Percentiles rank a stretch among this genome's conserved stretches.
Evolutionary conservation across 1,139 yeast species (phyloP).

Genomic region (Pichia sp.): DNA sequence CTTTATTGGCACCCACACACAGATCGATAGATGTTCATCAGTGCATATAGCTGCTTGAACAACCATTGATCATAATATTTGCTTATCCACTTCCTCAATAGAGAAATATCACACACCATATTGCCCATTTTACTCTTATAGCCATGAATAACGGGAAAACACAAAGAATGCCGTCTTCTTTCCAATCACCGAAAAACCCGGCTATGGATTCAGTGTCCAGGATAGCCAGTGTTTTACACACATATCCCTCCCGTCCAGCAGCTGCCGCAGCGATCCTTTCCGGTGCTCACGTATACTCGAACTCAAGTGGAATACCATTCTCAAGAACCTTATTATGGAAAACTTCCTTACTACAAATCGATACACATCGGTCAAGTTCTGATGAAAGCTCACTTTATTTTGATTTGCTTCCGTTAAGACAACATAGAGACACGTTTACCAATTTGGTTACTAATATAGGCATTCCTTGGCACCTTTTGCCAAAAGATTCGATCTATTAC

Average conservation of each 20-base stretch:
- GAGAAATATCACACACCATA: background rate
- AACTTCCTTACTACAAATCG: conserved; percentile 17
- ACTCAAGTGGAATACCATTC: conserved; percentile 11
- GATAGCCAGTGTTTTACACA: conserved; percentile 4
- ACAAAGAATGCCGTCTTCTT: conserved; percentile 2
- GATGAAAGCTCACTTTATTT: conserved; percentile 2
- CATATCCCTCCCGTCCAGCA: conserved; percentile 15
- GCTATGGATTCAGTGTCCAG: conserved; percentile 5
- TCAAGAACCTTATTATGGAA: conserved; percentile 24
- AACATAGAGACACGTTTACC: conserved; percentile 8
- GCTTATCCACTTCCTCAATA: too few relatives aligned
- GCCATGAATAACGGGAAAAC: background rate
- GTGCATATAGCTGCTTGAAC: background rate
- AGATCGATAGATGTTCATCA: too few relatives aligned
- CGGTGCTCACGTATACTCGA: conserved; percentile 11
- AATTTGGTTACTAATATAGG: conserved; percentile 8
- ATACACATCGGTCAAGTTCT: conserved; percentile 9
- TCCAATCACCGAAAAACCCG: background rate
- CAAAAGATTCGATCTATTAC: conserved; percentile 15
- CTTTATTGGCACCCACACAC: too few relatives aligned
- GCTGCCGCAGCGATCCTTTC: conserved; percentile 14
- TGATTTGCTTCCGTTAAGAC: conserved; percentile 11
- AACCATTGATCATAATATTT: background rate
- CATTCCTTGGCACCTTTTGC: conserved; percentile 19
- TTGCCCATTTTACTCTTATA: background rate